These are phyloP conservation scores for Fagus crenata DNA, from an alignment of 306 rosid species.

Conservation along the genomic window DNA sequence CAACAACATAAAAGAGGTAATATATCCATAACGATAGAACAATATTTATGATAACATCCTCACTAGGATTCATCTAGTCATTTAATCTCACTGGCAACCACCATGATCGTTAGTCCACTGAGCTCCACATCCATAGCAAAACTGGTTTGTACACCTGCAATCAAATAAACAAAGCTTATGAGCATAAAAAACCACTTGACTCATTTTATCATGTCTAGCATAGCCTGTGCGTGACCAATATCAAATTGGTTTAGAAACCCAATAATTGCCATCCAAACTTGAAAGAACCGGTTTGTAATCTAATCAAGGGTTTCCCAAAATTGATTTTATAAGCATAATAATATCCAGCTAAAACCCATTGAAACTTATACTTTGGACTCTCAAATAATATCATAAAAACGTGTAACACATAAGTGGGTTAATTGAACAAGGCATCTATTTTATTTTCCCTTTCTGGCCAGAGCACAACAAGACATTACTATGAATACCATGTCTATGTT, in stretches of 20 bases:
- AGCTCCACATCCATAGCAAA: slow-evolving; percentile 54
- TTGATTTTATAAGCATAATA: neutral
- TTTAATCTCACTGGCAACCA: slow-evolving; percentile 35
- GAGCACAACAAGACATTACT: too few species aligned
- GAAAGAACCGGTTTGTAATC: neutral
- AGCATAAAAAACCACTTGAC: too few species aligned
- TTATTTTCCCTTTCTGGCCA: too few species aligned
- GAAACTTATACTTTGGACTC: neutral
- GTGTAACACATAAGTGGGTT: too few species aligned
- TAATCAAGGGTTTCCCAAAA: neutral
- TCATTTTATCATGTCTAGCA: neutral
- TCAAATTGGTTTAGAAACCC: too few species aligned
- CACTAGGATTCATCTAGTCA: neutral
- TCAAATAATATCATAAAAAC: too few species aligned
- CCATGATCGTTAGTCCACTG: slow-evolving; percentile 40
- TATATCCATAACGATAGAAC: neutral
- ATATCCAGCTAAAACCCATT: neutral
- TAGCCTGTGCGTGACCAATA: too few species aligned
- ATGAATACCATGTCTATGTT: too few species aligned
- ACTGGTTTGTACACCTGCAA: slow-evolving; percentile 57
- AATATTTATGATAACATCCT: neutral
- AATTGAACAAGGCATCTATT: too few species aligned
- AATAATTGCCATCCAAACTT: too few species aligned
- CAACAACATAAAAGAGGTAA: neutral
- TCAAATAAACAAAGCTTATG: neutral